Evolutionary conservation across 1,284 basidiomycete genomes (phyloP), one percentile per base, ranked within the genome.

Genomic region (Moesziomyces aphidis): DNA sequence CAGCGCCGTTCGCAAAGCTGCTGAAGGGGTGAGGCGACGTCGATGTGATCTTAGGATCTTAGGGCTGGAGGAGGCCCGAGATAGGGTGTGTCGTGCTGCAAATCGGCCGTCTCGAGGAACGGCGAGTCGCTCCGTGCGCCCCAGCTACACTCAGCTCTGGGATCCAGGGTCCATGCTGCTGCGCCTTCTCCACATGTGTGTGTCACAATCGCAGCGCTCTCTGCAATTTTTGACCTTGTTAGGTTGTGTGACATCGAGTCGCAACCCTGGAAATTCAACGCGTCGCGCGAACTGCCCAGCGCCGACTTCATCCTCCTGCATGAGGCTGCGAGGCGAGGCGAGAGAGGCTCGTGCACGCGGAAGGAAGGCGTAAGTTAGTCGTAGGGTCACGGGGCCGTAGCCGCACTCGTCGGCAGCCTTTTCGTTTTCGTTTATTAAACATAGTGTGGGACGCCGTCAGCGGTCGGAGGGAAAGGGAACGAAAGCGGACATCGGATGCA

Each of bases 91-190:
- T 11, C 13, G 31, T 13, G 31, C 31, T 34, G 0, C 31, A 34
- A 34, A 11, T 34, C 31, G 31, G 31, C 31, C 10, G 9, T 34
- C 31, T 22, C 17, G 31, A 28, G 22, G 46, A 13, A 26, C 10
- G 17, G 31, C 24, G 21, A 39, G 46, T 5, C n/a, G 44, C 26
- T 28, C 5, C 26, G 26, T 28, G 26, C 1, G 26, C 4, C n/a
- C 19, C 8, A 22, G 19, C 11, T 22, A 2, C 13, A 43, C 19
- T 46, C 21, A n/a, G 44, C 31, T 13, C 34, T 34, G 47, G 13
- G 13, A 53, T 63, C 63, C 61, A 69, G 61, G 67, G 61, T 69
- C 61, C 67, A 69, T 28, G 26, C 9, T 46, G 43, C 55, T 59
- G 57, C 53, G 53, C 36, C 24, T 42, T 44, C 55, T 55, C 51